Conservation (phyloP, 2,329 filamentous ascomycete species). For the Fusarium decemcellulare region DNA sequence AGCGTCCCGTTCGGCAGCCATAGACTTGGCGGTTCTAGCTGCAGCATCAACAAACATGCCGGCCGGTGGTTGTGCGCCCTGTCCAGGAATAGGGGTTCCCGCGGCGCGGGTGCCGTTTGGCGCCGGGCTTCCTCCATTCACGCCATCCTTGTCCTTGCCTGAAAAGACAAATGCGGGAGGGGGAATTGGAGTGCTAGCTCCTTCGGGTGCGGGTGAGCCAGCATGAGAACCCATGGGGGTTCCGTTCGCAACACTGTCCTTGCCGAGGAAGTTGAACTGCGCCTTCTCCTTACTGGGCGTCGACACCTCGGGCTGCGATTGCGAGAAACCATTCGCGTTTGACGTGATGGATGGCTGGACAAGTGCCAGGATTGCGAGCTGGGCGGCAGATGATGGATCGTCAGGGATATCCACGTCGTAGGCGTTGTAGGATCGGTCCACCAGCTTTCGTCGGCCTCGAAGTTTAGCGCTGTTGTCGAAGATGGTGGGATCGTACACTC, state of each 20-base stretch:
- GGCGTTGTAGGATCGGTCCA: conserved; percentile 91
- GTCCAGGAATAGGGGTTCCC: conserved; percentile 58
- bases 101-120: conserved; percentile 67
- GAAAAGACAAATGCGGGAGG: conserved; percentile 68
- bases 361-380: conserved; percentile 75
- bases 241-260: conserved; percentile 78
- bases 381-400: conserved; percentile 88
- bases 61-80: conserved; percentile 55
- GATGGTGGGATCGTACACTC: conserved; percentile 90
- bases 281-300: conserved; percentile 75
- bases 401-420: conserved; percentile 92
- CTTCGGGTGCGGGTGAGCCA: conserved; percentile 89
- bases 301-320: conserved; percentile 63
- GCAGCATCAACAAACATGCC: conserved; percentile 66
- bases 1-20: conserved; percentile 81
- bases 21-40: conserved; percentile 63
- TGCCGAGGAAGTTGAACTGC: conserved; percentile 78
- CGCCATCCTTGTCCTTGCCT: conserved; percentile 56
- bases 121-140: conserved; percentile 66
- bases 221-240: conserved; percentile 90
- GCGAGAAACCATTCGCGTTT: conserved; percentile 59
- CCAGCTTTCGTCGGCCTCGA: conserved; percentile 81
- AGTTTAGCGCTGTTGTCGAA: conserved; percentile 90
- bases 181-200: conserved; percentile 75
- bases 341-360: conserved; percentile 72